Evolutionary conservation across 306 rosid species (phyloP), one percentile per base, ranked within the genome.

Genomic region (Rubus idaeus): DNA sequence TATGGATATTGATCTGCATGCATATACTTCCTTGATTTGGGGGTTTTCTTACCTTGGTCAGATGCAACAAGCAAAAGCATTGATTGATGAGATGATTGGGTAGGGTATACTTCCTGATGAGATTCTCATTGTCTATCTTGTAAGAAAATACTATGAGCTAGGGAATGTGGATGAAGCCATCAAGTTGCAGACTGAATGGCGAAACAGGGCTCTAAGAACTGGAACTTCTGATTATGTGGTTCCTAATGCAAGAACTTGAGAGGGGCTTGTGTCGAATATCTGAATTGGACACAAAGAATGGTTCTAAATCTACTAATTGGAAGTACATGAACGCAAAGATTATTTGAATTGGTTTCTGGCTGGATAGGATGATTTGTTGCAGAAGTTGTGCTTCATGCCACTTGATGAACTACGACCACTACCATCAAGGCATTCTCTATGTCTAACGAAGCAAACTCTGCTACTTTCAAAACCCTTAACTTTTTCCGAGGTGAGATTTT

Each of bases 11-110:
- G 98, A 95, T 86, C 84, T 95, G 68, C 78, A 79, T 78, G 89
- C 89, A 42, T 95, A 95, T 83, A 95, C 98, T 58, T 86, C 96
- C 81, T 79, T 95, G 84, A 60, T 95, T 80, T 92, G 90, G 86
- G 98, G 98, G 5, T 84, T 89, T 64, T 88, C 92, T 75, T 71
- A 71, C 69, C 85, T 80, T 77, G 96, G 96, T 79, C 80, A 88
- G 79, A 18, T 95, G 77, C 89, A 81, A 64, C 87, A 78, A 82
- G 96, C 98, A 13, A 95, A 87, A 71, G 73, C 81, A 17, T 86
- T 87, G 10, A 79, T 95, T 21, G 71, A 89, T 49, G 97, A 95
- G 86, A 95, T 95, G 98, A 80, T 90, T 49, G 83, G 41, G 76
- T 90, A 92, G 80, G 90, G 82, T 71, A 84, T 95, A 40, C 72